These are phyloP conservation scores for Pichia terricola DNA, from an alignment of 1,139 yeast species.

Conservation along the genomic window DNA sequence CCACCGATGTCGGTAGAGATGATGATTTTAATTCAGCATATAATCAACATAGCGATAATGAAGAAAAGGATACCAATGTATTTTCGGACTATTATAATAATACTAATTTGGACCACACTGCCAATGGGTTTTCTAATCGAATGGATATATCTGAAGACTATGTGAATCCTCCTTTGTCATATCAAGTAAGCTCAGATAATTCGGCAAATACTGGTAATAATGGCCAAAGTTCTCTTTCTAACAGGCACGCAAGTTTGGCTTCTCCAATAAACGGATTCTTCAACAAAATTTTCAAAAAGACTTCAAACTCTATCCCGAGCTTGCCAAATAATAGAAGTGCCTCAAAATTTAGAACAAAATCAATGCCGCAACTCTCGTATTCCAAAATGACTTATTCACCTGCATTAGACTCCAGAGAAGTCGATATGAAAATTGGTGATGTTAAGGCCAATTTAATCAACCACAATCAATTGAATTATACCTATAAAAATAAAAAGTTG, in stretches of 20 bases:
- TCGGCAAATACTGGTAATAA: neutral
- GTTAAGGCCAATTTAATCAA: constrained; percentile 28
- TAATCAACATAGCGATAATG: neutral
- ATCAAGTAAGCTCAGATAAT: neutral
- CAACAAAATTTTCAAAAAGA: constrained; percentile 8
- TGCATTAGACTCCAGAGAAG: constrained; percentile 22
- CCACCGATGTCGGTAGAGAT: constrained; percentile 5
- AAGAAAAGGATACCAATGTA: constrained; percentile 3
- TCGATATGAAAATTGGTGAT: constrained; percentile 29
- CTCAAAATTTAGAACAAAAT: constrained; percentile 40
- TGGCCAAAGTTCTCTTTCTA: neutral
- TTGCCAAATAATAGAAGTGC: neutral
- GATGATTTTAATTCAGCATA: neutral
- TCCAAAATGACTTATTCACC: constrained; percentile 28
- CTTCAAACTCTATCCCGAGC: neutral
- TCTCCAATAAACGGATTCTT: constrained; percentile 8
- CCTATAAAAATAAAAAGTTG: constrained; percentile 1
- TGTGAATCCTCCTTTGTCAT: neutral
- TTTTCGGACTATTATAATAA: neutral
- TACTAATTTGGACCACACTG: neutral
- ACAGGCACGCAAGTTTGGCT: constrained; percentile 9
- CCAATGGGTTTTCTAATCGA: neutral
- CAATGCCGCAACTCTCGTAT: constrained; percentile 63
- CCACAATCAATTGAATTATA: constrained; percentile 18
- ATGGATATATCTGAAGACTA: constrained; percentile 1